Percentiles rank a stretch among this genome's conserved stretches.
phyloP scores from a whole-genome alignment of 768 basidiomycete species.

The Mycena vulgaris region DNA sequence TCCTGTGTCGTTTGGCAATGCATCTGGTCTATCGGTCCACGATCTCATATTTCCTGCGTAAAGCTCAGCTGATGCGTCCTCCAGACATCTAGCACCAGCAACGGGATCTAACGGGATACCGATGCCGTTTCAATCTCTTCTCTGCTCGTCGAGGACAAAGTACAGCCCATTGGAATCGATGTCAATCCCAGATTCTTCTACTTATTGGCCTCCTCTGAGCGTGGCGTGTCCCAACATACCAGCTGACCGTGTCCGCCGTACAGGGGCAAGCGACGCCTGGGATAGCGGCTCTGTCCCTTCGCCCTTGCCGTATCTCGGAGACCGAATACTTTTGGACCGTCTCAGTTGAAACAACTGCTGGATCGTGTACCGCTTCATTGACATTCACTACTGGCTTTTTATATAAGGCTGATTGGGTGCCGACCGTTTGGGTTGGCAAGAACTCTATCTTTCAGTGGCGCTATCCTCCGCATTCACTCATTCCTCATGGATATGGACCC shows the following conservation, averaged over 20 bases:
- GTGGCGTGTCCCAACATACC: constrained; percentile 39
- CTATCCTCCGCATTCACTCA: no score
- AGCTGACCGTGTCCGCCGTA: not conserved
- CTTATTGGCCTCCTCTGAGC: constrained; percentile 14
- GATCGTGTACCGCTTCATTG: constrained; percentile 34
- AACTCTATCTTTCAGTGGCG: constrained; percentile 33
- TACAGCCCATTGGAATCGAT: not conserved
- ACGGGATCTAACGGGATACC: no score
- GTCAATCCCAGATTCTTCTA: constrained; percentile 6
- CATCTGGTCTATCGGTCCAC: no score
- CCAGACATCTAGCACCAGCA: no score
- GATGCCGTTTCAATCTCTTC: no score
- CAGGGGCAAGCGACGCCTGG: constrained; percentile 1
- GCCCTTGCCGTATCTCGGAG: constrained; percentile 22
- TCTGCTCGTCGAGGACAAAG: constrained; percentile 5
- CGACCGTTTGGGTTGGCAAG: constrained; percentile 49
- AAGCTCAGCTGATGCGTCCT: no score
- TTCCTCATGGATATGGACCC: no score
- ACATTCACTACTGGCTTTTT: constrained; percentile 48
- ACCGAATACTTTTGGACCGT: constrained; percentile 48
- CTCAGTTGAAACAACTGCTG: constrained; percentile 40
- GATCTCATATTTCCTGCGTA: no score
- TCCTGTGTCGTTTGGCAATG: no score
- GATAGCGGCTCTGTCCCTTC: not conserved
- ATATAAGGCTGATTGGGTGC: constrained; percentile 40